A percentile compares a stretch with the other conserved stretches of the same genome.
phyloP scores from a whole-genome alignment of 140 eudicot genomes.

The Erigeron philadelphicus region DNA sequence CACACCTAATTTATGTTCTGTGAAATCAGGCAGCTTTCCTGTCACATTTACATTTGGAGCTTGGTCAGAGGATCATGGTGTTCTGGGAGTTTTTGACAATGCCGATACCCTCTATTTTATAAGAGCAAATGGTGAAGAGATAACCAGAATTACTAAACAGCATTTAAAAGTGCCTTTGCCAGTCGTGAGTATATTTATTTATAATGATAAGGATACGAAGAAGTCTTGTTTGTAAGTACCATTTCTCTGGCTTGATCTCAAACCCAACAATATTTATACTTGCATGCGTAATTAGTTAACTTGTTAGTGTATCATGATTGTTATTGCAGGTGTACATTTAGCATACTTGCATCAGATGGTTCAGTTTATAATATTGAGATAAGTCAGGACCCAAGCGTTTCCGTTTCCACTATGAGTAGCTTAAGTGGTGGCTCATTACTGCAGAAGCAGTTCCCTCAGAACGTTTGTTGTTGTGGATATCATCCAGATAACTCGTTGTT shows the following conservation, averaged over 20 bases:
- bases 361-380: conserved; percentile 71
- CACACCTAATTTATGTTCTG: conserved; percentile 20
- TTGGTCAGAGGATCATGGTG: conserved; percentile 92
- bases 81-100: conserved; percentile 74
- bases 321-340: conserved; percentile 73
- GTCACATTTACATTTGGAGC: conserved; percentile 55
- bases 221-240: conserved; percentile 63
- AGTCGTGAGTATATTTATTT: conserved; percentile 56
- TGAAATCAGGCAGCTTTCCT: conserved; percentile 47
- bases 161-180: conserved; percentile 61
- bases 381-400: conserved; percentile 74
- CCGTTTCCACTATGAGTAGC: conserved; percentile 41
- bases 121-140: conserved; percentile 83
- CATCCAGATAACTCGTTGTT: conserved; percentile 44
- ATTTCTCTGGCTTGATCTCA: conserved; percentile 14
- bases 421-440: conserved; percentile 35
- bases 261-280: not conserved
- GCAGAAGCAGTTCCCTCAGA: conserved; percentile 47
- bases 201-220: conserved; percentile 38
- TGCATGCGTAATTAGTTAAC: conserved; percentile 12
- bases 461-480: conserved; percentile 71
- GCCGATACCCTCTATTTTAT: conserved; percentile 60
- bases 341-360: conserved; percentile 78
- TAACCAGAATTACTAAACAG: conserved; percentile 60
- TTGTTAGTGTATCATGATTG: conserved; percentile 15